Base-by-base conservation (phyloP, 768 basidiomycete species). In the Podaxis pistillaris region DNA sequence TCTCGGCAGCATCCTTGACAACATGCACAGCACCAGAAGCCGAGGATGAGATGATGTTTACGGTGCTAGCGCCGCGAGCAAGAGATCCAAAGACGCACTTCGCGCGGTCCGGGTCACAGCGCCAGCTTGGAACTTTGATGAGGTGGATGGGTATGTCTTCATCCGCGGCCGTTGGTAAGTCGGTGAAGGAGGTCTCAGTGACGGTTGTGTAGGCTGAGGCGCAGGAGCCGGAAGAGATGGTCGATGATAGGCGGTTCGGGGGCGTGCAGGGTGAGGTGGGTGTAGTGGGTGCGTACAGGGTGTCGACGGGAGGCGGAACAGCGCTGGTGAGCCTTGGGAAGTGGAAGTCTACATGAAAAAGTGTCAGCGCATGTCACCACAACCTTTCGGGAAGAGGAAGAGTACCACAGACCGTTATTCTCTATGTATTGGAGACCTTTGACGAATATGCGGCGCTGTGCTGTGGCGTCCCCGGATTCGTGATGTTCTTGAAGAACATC, bases 31-130 rank as follows among this genome's bases (percentile, higher is more conserved):
- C 19, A 26, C 58, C 58, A 13, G 26, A 53, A 36, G 15, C 30
- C 28, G 51, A 17, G 1, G 12, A 15, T 13, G 58, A 49, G 7
- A 30, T 24, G 24, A 30, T 22, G 28, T 33, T 26, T 19, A 26
- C 30, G 17, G 41, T 47, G 30, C 17, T 49, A n/a, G 24, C 44
- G 17, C 28, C 30, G 22, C 51, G 50, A 0, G 54, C 46, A 19
- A 62, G 61, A 2, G 61, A 56, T 19, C 54, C 61, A 26, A 62
- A 62, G 2, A 49, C 46, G 9, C 13, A 50, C 36, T 62, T 56
- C 1, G 61, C 46, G 17, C 61, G 51, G 3, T 38, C 22, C 4
- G 61, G 61, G 28, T 62, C 61, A 8, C 46, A 17, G 15, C 55
- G 44, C 61, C 61, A 56, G 24, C 36, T 62, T 2, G 61, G 61